These are phyloP conservation scores for Apiotrichum siamense DNA, from an alignment of 1,284 basidiomycete genomes.

Conservation along the genomic window DNA sequence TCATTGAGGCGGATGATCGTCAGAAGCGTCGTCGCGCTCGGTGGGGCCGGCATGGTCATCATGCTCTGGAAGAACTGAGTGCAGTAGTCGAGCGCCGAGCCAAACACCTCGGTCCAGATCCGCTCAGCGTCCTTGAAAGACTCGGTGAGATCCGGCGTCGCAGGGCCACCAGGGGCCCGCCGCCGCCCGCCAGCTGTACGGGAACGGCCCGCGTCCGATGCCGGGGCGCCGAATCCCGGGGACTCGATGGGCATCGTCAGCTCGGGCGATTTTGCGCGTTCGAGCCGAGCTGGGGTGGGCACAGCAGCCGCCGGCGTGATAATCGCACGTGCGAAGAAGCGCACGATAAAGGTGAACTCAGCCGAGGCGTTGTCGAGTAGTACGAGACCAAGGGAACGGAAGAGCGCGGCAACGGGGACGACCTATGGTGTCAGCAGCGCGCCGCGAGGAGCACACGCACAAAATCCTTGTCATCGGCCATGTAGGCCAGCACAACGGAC, in stretches of 20 bases:
- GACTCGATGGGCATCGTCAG: slow-evolving; percentile 26
- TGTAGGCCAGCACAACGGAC: slow-evolving; percentile 68
- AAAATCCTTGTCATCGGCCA: slow-evolving; percentile 75
- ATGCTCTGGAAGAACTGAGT: slow-evolving; percentile 45
- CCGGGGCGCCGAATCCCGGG: slow-evolving; percentile 24
- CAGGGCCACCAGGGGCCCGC: background rate
- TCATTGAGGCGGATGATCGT: slow-evolving; percentile 86
- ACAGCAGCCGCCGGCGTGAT: background rate
- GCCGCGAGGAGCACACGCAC: slow-evolving; percentile 51
- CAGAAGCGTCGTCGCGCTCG: slow-evolving; percentile 66
- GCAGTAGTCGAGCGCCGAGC: slow-evolving; percentile 76
- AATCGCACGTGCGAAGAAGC: slow-evolving; percentile 59
- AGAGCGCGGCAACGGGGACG: slow-evolving; percentile 71
- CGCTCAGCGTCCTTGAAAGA: slow-evolving; percentile 43
- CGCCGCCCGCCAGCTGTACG: slow-evolving; percentile 1
- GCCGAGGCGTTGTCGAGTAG: slow-evolving; percentile 87
- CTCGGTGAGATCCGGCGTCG: slow-evolving; percentile 49
- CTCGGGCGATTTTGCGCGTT: slow-evolving; percentile 2
- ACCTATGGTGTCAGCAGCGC: slow-evolving; percentile 53
- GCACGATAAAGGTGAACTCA: slow-evolving; percentile 77
- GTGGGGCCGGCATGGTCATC: slow-evolving; percentile 51
- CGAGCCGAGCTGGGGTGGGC: background rate
- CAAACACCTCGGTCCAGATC: slow-evolving; percentile 85
- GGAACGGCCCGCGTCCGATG: slow-evolving; percentile 29
- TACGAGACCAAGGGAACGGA: slow-evolving; percentile 77